A percentile compares a stretch with the other conserved stretches of the same genome.
These are phyloP conservation scores for Lentinus brumalis DNA, from an alignment of 768 basidiomycete genomes.

Conservation along the genomic window DNA sequence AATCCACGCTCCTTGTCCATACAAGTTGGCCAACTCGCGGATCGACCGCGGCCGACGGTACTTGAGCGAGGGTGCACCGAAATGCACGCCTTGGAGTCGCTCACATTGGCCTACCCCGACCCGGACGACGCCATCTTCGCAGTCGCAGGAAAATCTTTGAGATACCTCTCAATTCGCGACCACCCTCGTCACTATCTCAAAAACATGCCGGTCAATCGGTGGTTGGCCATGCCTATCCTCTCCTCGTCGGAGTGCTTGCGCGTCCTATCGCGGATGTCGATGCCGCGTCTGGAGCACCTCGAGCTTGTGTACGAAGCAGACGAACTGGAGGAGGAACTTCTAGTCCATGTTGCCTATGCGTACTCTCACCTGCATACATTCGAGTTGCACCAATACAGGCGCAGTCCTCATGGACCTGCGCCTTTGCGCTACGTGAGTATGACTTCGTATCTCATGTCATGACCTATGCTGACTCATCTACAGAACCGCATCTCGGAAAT, in stretches of 20 bases:
- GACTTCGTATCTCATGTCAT: too few relatives aligned
- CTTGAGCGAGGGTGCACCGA: background rate
- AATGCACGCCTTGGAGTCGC: background rate
- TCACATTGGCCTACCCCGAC: background rate
- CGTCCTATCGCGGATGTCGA: background rate
- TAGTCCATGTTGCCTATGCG: background rate
- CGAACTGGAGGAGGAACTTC: background rate
- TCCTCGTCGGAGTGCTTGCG: background rate
- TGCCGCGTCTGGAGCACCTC: background rate
- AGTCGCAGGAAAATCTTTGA: background rate
- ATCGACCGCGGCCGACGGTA: background rate
- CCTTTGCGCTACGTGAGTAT: too few relatives aligned
- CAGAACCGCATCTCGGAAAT: too few relatives aligned
- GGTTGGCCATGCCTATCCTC: background rate
- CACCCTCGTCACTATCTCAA: background rate
- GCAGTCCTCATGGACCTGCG: too few relatives aligned
- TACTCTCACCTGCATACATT: background rate
- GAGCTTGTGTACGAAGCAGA: constrained; percentile 3
- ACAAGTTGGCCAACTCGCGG: too few relatives aligned
- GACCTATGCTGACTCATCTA: too few relatives aligned
- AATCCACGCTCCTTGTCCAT: too few relatives aligned
- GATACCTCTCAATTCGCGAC: background rate
- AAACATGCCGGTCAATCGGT: background rate
- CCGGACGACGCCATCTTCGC: background rate
- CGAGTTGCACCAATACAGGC: constrained; percentile 1